Percentiles rank a stretch among this genome's conserved stretches.
Evolutionary conservation across 148 eudicot species (phyloP).

Genomic region (Silene conica): DNA sequence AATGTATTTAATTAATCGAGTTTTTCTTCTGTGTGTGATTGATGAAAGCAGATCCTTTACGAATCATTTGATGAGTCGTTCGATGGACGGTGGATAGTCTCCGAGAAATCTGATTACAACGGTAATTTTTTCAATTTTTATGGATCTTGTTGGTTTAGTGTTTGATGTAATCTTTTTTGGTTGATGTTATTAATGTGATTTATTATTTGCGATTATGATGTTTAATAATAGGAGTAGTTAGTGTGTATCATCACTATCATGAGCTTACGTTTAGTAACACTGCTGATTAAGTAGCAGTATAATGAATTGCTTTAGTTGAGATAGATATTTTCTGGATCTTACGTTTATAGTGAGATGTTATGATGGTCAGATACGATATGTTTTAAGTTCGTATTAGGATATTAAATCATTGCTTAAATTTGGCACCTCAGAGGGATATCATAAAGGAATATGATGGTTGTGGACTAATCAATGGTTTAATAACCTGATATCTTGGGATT

Average conservation of each 20-base stretch:
- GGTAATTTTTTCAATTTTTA: slow-evolving; percentile 34
- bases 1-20: too few relatives aligned
- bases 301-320: neutral
- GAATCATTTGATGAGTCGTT: slow-evolving; percentile 80
- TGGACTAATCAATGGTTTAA: too few relatives aligned
- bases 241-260: too few relatives aligned
- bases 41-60: slow-evolving; percentile 48
- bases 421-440: too few relatives aligned
- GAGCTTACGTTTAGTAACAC: neutral
- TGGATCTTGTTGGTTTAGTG: neutral
- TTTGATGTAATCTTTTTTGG: neutral
- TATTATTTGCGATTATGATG: neutral
- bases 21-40: neutral
- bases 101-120: slow-evolving; percentile 70
- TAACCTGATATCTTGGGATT: too few relatives aligned
- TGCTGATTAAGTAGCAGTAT: neutral
- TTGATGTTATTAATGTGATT: neutral
- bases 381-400: neutral
- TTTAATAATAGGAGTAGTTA: neutral
- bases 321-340: neutral
- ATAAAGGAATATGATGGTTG: too few relatives aligned
- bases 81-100: slow-evolving; percentile 77
- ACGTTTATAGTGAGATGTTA: neutral
- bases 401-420: too few relatives aligned
- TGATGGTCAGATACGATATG: neutral